Percentiles rank a stretch among this genome's conserved stretches.
phyloP scores from a whole-genome alignment of 177 flowering plant species.

The Vitis hybrid region DNA sequence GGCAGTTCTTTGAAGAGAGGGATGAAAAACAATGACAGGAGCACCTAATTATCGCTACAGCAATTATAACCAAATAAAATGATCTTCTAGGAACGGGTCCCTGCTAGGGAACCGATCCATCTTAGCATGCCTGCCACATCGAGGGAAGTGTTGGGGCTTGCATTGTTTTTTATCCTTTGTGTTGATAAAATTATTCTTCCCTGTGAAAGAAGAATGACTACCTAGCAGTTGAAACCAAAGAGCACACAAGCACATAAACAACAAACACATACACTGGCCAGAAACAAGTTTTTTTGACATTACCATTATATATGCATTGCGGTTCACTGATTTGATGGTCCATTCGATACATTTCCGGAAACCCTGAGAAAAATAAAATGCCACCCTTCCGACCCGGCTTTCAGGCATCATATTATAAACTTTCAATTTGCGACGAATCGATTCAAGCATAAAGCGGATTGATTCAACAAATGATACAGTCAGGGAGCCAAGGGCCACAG shows the following conservation, averaged over 20 bases:
- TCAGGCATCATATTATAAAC: conserved; percentile 43
- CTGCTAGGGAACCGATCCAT: background rate
- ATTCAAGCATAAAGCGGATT: conserved; percentile 73
- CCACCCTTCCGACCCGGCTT: conserved; percentile 51
- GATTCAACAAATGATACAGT: conserved; percentile 78
- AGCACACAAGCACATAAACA: background rate
- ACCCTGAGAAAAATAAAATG: conserved; percentile 41
- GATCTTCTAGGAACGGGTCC: background rate
- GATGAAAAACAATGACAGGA: no score
- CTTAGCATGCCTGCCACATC: background rate
- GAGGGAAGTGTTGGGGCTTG: background rate
- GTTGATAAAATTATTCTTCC: no score
- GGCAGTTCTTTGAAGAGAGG: no score
- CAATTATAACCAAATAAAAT: background rate
- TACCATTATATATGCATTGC: conserved; percentile 81
- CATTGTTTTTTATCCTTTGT: no score
- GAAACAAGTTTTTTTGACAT: background rate
- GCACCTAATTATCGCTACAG: no score
- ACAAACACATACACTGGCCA: background rate
- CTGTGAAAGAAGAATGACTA: background rate
- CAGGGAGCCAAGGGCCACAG: conserved; percentile 73
- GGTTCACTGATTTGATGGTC: conserved; percentile 85
- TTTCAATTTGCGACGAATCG: conserved; percentile 76
- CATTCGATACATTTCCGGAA: conserved; percentile 54
- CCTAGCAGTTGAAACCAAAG: background rate